Base-by-base conservation (phyloP, 2,329 filamentous ascomycete species). In the Purpureocillium lavendulum region DNA sequence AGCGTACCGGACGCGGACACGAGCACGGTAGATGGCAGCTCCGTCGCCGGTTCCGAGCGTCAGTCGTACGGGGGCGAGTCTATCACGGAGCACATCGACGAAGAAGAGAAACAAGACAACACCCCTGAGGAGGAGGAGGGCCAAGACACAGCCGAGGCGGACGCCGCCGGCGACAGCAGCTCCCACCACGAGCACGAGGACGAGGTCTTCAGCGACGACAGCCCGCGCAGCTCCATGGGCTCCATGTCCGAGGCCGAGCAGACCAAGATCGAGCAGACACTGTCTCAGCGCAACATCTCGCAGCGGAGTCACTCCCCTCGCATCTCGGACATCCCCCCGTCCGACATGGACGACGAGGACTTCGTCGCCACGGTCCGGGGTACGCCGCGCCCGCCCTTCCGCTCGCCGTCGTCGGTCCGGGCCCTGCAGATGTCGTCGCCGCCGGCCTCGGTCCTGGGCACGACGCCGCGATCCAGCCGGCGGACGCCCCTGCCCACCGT, bases 351-450 rank as follows among this genome's bases (percentile, higher is more conserved):
- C 7, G 61, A 65, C 10, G 65, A 70, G 1, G 63, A 70, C 13
- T 75, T 74, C 43, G 49, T 71, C 2, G 67, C 73, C 2, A 74
- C 73, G n/a, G 65, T 72, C 16, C 73, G 80, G 39, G 70, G 71
- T 7, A 75, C 73, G 7, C 70, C 72, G 8, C 73, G 82, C 3
- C 75, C 79, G 5, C 72, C 76, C 1, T 87, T 87, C 55, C 71
- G 82, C 35, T 82, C 82, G 11, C 76, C 82, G 0, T 82, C 81
- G 2, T 80, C 78, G 11, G 75, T 86, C 7, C 77, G 78, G 36
- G 79, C 80, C 1, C 71, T 86, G 61, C 83, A 87, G 48, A 83
- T 87, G 78, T 73, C 74, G 2, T 84, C 81, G 0, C 82, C 80
- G 0, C 65, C 77, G 0, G 64, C 70, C 0, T 80, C 78, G 0